phyloP scores from a whole-genome alignment of 257 asterid species.

The Petrea volubilis region DNA sequence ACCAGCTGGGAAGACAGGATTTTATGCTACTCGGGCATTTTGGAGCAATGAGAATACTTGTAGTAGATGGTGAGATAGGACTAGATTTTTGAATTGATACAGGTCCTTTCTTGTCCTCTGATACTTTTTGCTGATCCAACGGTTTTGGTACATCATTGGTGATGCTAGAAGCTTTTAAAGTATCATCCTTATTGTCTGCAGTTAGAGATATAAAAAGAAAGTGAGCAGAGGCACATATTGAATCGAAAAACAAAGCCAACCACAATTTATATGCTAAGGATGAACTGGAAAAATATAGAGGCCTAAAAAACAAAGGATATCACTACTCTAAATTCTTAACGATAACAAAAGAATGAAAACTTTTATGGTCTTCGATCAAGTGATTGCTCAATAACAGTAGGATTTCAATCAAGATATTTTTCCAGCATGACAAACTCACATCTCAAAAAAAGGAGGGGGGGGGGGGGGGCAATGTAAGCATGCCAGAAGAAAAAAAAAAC shows the following conservation, averaged over 20 bases:
- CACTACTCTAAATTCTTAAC: too few relatives aligned
- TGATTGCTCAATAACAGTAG: neutral
- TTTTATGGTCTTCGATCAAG: too few relatives aligned
- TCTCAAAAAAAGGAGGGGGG: neutral
- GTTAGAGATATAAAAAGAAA: conserved; percentile 18
- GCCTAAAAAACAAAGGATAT: neutral
- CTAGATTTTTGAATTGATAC: conserved; percentile 37
- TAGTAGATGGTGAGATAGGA: conserved; percentile 45
- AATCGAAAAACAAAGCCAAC: neutral
- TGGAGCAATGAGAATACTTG: conserved; percentile 40
- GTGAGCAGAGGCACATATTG: conserved; percentile 14
- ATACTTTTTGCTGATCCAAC: conserved; percentile 35
- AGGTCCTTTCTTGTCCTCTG: conserved; percentile 35
- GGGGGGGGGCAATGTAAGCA: conserved; percentile 14
- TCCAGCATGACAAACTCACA: neutral
- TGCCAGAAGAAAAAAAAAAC: conserved; percentile 16
- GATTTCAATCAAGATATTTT: neutral
- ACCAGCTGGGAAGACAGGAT: conserved; percentile 65
- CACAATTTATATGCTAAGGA: neutral
- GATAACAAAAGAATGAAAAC: too few relatives aligned
- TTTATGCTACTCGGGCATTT: conserved; percentile 39
- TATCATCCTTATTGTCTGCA: conserved; percentile 42
- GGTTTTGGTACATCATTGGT: conserved; percentile 35
- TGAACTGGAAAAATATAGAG: neutral
- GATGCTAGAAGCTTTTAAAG: conserved; percentile 30